Base-by-base conservation (phyloP, 2,329 filamentous ascomycete species). In the Trichophyton mentagrophytes region DNA sequence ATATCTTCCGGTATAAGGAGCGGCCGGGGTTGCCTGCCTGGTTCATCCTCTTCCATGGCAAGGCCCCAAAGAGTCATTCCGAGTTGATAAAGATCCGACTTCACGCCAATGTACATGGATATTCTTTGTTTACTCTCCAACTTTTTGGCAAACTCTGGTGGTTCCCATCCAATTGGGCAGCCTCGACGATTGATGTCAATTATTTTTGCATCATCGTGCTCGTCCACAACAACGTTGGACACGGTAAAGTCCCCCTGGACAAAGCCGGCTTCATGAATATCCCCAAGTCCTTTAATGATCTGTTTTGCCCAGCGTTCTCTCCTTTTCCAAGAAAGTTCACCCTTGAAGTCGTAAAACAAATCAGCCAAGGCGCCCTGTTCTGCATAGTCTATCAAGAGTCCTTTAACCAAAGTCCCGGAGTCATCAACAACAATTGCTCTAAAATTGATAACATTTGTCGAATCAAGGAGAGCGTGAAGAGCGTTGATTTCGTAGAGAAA, bases 401-500 rank as follows among this genome's bases (percentile, higher is more conserved):
- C 93, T 69, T 95, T 96, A 69, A 97, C 87, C 40, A 82, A 70
- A 63, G 88, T 80, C 57, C 82, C 80, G 13, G 79, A 76, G 62
- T 95, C 88, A 70, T 96, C 90, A 9, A 96, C 84, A 51, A 97
- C 87, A 49, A 97, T 82, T 4, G 90, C 93, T 67, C 91, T 86
- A 67, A 97, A 90, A 57, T 85, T 81, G 63, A 97, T 93, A 62
- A 97, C 89, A 67, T 87, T 86, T 4, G 80, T 78, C 1, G 89
- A 89, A 61, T 82, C 84, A 47, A 81, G 80, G 15, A 99, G 79
- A 33, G 84, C 84, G 71, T 88, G 86, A n/a, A 99, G 82, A 2
- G 92, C 92, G 71, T 97, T 96, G 71, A 96, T 88, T 74, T 99
- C 93, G 72, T 99, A 99, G 1, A 97, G 78, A 69, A 99, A 99